Evolutionary conservation across 2,329 filamentous ascomycete genomes (phyloP), one percentile per base, ranked within the genome.

Genomic region (Ophiostoma australiae): DNA sequence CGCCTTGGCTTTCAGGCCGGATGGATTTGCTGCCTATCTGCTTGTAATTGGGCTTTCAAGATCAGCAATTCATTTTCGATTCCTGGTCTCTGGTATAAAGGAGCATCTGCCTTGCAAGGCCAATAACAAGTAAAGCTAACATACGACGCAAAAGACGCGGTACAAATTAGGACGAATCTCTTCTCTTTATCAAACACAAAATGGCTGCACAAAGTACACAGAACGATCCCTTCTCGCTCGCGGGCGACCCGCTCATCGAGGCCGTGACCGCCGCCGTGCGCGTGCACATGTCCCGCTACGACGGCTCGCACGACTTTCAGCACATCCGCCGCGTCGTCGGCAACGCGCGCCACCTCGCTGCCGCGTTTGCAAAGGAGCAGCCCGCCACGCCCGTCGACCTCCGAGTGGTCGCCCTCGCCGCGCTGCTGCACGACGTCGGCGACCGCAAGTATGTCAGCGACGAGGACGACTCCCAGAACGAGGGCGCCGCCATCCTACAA

Each of bases 281-380:
- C 76, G 81, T 84, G 61, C 93, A 91, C 82, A 94, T 94, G 90
- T 83, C 87, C 66, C 84, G 86, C 73, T 92, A 92, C 80, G 94
- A 97, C 80, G 88, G 88, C 69, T 97, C 92, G 1, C 94, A 97
- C 82, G 92, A 97, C 82, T 96, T 92, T 82, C 83, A 87, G 71
- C 94, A 97, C 79, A 91, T 97, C 76, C 83, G 88, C 73, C 90
- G 94, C 70, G 93, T 97, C 31, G 81, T 93, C 31, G 84, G 86
- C n/a, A 86, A 95, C 48, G 87, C 93, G 7, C 87, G 87, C 66
- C 82, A 85, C 75, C 90, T 93, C 73, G 84, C 91, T 1, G 82
- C 33, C 8, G 61, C 44, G 11, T 58, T 48, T 4, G 23, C 17
- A 7, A 33, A 35, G 68, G 78, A 80, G 58, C 85, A 89, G 70